phyloP scores from a whole-genome alignment of 1,284 basidiomycete genomes.

The Anthracocystis setariae region DNA sequence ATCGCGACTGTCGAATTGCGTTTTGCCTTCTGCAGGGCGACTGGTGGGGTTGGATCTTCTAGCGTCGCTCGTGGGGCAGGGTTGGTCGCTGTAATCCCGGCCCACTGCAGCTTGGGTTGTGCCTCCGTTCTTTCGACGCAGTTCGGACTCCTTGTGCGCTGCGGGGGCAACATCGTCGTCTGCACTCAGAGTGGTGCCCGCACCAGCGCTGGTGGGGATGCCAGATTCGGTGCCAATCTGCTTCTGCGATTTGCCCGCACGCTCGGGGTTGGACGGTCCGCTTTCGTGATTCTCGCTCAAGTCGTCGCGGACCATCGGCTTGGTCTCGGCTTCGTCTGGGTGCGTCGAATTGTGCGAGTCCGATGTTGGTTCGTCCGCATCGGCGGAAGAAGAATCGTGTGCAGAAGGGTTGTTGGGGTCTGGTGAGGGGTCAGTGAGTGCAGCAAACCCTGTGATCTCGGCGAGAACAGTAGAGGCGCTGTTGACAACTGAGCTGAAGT shows the following conservation, averaged over 20 bases:
- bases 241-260: conserved; percentile 15
- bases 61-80: conserved; percentile 31
- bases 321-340: background rate
- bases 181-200: conserved; percentile 40
- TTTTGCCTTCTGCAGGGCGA: conserved; percentile 16
- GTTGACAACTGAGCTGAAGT: background rate
- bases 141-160: conserved; percentile 1
- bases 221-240: conserved; percentile 36
- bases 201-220: conserved; percentile 50
- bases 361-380: too few relatives aligned
- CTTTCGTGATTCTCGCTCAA: conserved; percentile 3
- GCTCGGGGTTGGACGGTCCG: conserved; percentile 17
- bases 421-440: conserved; percentile 6
- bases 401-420: background rate
- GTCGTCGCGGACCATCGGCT: conserved; percentile 5
- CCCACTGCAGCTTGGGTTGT: conserved; percentile 25
- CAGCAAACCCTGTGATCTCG: conserved; percentile 28
- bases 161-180: conserved; percentile 32
- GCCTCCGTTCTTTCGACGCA: background rate
- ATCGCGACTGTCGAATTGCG: conserved; percentile 3
- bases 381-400: background rate
- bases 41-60: conserved; percentile 9
- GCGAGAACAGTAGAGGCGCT: conserved; percentile 2
- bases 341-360: too few relatives aligned
- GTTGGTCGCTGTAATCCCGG: conserved; percentile 33